Percentiles rank a stretch among this genome's conserved stretches.
These are phyloP conservation scores for Penicillium lagena DNA, from an alignment of 495 filamentous ascomycete genomes.

Conservation along the genomic window DNA sequence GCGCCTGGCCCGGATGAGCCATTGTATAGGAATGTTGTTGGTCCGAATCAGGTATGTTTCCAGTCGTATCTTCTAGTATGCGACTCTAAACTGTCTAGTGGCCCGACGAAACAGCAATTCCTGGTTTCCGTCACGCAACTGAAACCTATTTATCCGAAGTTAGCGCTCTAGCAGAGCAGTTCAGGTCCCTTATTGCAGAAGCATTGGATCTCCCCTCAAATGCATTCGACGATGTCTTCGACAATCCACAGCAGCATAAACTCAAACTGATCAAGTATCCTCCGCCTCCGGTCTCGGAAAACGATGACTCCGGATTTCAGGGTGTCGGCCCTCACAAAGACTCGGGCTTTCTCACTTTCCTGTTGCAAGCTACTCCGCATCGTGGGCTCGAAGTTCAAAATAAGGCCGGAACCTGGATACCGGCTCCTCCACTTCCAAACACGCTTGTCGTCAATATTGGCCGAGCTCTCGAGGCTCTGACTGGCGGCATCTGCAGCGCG, in stretches of 20 bases:
- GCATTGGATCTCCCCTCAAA: slow-evolving; percentile 65
- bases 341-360: slow-evolving; percentile 77
- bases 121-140: slow-evolving; percentile 63
- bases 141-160: slow-evolving; percentile 72
- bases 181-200: slow-evolving; percentile 83
- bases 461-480: slow-evolving; percentile 86
- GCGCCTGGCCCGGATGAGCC: slow-evolving; percentile 57
- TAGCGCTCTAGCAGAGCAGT: slow-evolving; percentile 61
- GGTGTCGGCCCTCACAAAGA: slow-evolving; percentile 96
- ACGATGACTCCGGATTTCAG: slow-evolving; percentile 17
- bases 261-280: slow-evolving; percentile 90
- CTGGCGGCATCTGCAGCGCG: slow-evolving; percentile 75
- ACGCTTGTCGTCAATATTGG: slow-evolving; percentile 86
- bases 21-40: slow-evolving; percentile 71
- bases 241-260: slow-evolving; percentile 76
- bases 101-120: slow-evolving; percentile 63
- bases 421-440: slow-evolving; percentile 39
- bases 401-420: slow-evolving; percentile 73
- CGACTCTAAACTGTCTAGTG: slow-evolving; percentile 44
- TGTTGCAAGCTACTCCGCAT: slow-evolving; percentile 80
- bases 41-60: slow-evolving; percentile 55
- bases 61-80: background rate
- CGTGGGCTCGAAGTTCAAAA: slow-evolving; percentile 86
- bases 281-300: slow-evolving; percentile 34
- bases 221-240: slow-evolving; percentile 73